These are phyloP conservation scores for Boletus barrowsii DNA, from an alignment of 768 basidiomycete genomes.

Conservation along the genomic window DNA sequence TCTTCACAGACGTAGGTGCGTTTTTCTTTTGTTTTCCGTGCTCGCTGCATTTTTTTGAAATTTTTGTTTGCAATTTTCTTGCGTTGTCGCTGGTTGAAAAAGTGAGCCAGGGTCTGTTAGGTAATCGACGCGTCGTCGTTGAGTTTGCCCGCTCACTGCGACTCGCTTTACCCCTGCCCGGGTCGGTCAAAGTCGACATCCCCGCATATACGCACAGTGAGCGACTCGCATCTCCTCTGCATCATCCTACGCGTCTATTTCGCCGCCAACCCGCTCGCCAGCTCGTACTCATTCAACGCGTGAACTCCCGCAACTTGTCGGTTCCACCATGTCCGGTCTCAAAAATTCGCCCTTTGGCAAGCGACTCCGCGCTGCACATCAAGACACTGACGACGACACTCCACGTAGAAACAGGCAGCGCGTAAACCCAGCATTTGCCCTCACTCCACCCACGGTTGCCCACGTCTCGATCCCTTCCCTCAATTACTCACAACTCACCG, in stretches of 20 bases:
- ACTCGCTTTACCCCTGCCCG: slow-evolving; percentile 25
- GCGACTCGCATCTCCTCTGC: not conserved
- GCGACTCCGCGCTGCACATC: slow-evolving; percentile 69
- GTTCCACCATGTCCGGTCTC: slow-evolving; percentile 58
- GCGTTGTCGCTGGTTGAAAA: slow-evolving; percentile 29
- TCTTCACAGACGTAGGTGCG: not conserved
- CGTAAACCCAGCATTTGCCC: slow-evolving; percentile 53
- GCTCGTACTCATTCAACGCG: not conserved
- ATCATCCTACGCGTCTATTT: not conserved
- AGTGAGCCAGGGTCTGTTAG: slow-evolving; percentile 14
- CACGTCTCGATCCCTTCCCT: slow-evolving; percentile 53
- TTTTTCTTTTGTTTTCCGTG: not conserved
- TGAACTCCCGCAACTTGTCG: not conserved
- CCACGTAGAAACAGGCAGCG: slow-evolving; percentile 52
- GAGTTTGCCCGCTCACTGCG: slow-evolving; percentile 17
- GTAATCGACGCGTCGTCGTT: slow-evolving; percentile 33
- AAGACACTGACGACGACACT: slow-evolving; percentile 52
- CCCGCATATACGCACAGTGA: not conserved
- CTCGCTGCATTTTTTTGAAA: not conserved
- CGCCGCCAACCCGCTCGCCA: not conserved
- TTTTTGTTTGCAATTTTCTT: slow-evolving; percentile 8
- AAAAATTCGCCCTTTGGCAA: slow-evolving; percentile 86
- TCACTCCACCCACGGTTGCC: slow-evolving; percentile 30
- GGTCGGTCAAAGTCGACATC: slow-evolving; percentile 14
- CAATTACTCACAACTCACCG: slow-evolving; percentile 48